Evolutionary conservation across 2,329 filamentous ascomycete species (phyloP).

Genomic region (Colletotrichum abscissum): DNA sequence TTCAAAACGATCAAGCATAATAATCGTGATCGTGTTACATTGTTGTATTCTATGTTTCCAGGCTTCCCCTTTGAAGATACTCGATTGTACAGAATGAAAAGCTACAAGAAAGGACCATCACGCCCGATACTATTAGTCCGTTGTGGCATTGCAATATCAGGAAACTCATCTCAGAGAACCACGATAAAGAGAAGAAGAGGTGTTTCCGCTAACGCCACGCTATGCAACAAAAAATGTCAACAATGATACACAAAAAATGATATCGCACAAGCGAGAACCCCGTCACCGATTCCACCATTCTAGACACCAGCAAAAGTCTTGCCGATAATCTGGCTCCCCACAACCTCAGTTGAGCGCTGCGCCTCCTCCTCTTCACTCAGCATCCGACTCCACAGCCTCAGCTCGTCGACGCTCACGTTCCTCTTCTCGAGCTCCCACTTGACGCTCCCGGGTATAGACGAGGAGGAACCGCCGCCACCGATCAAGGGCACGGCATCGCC

Average conservation of each 20-base stretch:
- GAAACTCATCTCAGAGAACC: not conserved
- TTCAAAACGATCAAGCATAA: not conserved
- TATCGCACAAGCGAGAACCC: not conserved
- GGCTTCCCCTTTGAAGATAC: too few species aligned
- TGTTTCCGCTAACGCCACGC: conserved; percentile 25
- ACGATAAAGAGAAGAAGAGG: not conserved
- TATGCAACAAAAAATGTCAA: conserved; percentile 16
- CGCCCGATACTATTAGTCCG: not conserved
- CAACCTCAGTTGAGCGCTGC: conserved; percentile 21
- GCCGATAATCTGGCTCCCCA: conserved; percentile 34
- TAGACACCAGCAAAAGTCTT: conserved; percentile 35
- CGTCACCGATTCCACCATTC: not conserved
- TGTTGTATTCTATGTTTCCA: not conserved
- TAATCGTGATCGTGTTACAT: not conserved
- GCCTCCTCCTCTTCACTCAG: conserved; percentile 36
- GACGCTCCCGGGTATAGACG: conserved; percentile 21
- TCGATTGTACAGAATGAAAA: not conserved
- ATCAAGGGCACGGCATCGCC: conserved; percentile 13
- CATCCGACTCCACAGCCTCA: conserved; percentile 39
- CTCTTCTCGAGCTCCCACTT: conserved; percentile 33
- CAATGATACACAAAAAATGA: not conserved
- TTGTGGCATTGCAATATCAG: not conserved
- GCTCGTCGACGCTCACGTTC: conserved; percentile 37
- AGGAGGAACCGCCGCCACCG: not conserved
- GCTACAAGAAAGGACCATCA: not conserved